Evolutionary conservation across 257 asterid species (phyloP).

Genomic region (Forsythia suspensa): DNA sequence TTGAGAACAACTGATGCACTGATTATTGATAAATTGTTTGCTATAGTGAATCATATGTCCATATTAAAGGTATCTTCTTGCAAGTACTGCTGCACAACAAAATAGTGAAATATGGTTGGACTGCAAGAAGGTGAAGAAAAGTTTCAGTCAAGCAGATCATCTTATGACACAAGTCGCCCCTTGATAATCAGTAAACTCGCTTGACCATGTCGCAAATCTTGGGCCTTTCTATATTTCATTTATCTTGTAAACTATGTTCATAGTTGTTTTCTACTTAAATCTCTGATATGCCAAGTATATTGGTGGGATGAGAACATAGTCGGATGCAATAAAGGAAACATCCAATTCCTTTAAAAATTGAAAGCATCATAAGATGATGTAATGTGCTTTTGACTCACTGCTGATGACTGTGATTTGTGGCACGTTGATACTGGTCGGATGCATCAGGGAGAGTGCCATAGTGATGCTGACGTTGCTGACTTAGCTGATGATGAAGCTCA

Average conservation of each 20-base stretch:
- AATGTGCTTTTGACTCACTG: constrained; percentile 51
- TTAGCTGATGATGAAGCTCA: constrained; percentile 93
- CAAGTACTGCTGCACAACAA: no score
- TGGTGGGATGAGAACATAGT: not conserved
- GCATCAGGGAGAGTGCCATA: constrained; percentile 75
- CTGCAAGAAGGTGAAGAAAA: not conserved
- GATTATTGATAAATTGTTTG: not conserved
- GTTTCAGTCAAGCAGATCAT: not conserved
- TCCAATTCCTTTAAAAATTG: not conserved
- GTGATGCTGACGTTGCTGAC: constrained; percentile 94
- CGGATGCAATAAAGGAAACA: not conserved
- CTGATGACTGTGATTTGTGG: constrained; percentile 52
- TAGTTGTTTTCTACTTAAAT: not conserved
- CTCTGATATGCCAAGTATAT: not conserved
- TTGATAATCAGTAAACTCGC: not conserved
- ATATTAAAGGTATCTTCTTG: not conserved
- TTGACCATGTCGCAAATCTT: not conserved
- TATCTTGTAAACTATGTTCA: not conserved
- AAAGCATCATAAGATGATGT: not conserved
- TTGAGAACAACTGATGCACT: not conserved
- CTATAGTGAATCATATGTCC: not conserved
- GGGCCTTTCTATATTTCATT: not conserved
- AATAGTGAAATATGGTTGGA: not conserved
- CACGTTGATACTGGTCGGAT: constrained; percentile 56
- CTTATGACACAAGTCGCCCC: not conserved